Evolutionary conservation across 208 protist species (phyloP), one percentile per base, ranked within the genome.

Genomic region (Entamoeba dispar): DNA sequence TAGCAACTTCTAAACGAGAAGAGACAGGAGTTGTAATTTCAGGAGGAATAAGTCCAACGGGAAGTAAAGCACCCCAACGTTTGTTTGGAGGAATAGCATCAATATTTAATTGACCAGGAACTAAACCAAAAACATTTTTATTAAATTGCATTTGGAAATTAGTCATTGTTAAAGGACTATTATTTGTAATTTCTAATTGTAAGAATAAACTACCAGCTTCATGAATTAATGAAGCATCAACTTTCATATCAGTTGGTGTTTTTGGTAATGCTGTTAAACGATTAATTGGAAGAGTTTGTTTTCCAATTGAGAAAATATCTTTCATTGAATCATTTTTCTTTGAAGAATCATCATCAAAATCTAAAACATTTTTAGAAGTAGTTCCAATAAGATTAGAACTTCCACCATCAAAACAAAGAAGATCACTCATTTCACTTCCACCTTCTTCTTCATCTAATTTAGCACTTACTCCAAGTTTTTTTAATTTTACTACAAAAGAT

Each of bases 111-210:
- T 77, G 61, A n/a, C 61, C 61, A 10, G 61, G 61, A 77, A 77
- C 61, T n/a, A 77, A 19, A 5, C 61, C 61, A 77, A 92, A 50
- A 31, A 55, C 91, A 49, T 92, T 92, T 52, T 52, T 52, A 55
- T 92, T 92, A 55, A 92, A 92, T 34, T 92, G 91, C 43, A 92
- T 92, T 92, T 52, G 19, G 47, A 92, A 52, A 55, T 92, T 92
- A n/a, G 43, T 55, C 12, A 92, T 52, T 17, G 50, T 52, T 55
- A 92, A 92, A 14, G 47, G 43, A n/a, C 17, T 34, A 7, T 34
- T 52, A 55, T 92, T 92, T n/a, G 43, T 92, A 34, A 92, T 34
- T 55, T 55, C 91, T 38, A 92, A 38, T 55, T 50, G 43, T 17
- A 92, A 92, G 19, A 51, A 49, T 10, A 52, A 22, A 52, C 50